Conservation (phyloP, 352 stramenopile species). For the Globisporangium polare region DNA sequence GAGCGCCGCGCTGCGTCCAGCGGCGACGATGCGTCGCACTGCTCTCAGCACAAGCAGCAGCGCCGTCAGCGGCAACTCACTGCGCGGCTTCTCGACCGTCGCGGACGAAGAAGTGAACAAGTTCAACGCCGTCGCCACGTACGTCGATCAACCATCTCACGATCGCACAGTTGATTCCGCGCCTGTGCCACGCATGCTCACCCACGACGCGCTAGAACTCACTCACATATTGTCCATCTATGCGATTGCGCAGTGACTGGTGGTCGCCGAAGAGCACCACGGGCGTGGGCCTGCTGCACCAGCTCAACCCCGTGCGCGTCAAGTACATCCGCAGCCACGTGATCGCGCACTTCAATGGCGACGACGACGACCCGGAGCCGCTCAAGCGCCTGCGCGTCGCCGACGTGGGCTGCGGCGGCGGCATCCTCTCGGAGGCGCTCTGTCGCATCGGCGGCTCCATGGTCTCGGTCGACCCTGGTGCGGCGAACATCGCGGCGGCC, state of each 20-base stretch:
- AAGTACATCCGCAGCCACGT: slow-evolving; percentile 77
- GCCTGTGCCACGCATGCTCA: background rate
- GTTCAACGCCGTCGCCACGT: slow-evolving; percentile 76
- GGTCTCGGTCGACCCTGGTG: slow-evolving; percentile 68
- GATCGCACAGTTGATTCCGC: background rate
- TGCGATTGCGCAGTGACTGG: slow-evolving; percentile 56
- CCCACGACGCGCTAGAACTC: background rate
- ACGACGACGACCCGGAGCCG: slow-evolving; percentile 45
- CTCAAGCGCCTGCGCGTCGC: slow-evolving; percentile 52
- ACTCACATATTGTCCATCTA: background rate
- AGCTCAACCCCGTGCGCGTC: slow-evolving; percentile 81
- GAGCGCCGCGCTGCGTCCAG: background rate
- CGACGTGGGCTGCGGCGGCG: slow-evolving; percentile 80
- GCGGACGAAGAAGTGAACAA: slow-evolving; percentile 76
- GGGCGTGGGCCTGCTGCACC: slow-evolving; percentile 72
- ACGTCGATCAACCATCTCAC: slow-evolving; percentile 18
- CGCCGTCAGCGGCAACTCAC: background rate
- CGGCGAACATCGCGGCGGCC: slow-evolving; percentile 68
- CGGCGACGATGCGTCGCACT: background rate
- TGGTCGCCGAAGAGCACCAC: slow-evolving; percentile 72
- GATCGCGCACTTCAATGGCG: slow-evolving; percentile 58
- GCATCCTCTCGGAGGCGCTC: slow-evolving; percentile 78
- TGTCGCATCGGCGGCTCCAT: slow-evolving; percentile 73
- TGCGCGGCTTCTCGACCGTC: slow-evolving; percentile 48
- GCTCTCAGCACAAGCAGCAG: background rate